Evolutionary conservation across 1,284 basidiomycete genomes (phyloP), one percentile per base, ranked within the genome.

Genomic region (Austropuccinia psidii): DNA sequence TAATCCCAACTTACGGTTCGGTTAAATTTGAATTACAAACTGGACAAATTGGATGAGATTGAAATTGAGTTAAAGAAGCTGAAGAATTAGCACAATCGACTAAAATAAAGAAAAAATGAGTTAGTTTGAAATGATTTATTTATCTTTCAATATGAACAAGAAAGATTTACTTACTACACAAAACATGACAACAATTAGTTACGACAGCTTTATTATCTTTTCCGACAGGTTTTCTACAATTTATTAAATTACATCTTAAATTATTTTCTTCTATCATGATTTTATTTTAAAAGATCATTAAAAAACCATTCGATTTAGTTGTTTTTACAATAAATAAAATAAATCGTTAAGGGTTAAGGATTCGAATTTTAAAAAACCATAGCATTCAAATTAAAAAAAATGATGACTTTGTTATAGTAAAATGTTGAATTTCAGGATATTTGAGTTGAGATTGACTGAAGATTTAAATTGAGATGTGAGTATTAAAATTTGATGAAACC

Each of bases 121-220:
- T 1, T 24, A 27, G 17, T 24, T 29, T 55, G 6, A 55, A 31
- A 17, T 21, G 19, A 27, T 31, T 4, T 55, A 3, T 55, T 8
- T 33, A 7, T 33, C 24, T 33, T 27, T 50, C 47, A n/a, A 50
- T n/a, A 11, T 21, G 27, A 50, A 13, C 43, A 45, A 45, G 43
- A 45, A 24, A 21, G 1, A n/a, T 15, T n/a, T 31, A 60, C 57
- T 24, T 24, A 60, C 57, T 31, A 35, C 57, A 60, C 21, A 60
- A 60, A n/a, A 60, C 24, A 41, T 60, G 57, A n/a, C 33, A 60
- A 37, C 57, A 60, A 27, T 60, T 60, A 1, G 57, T 60, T 19
- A 60, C 33, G 19, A 60, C 57, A 21, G 57, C 57, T 27, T 60
- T 60, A 19, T n/a, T 37, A 35, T 60, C 57, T 35, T n/a, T 17